A percentile compares a stretch with the other conserved stretches of the same genome.
phyloP scores from a whole-genome alignment of 352 stramenopile genomes.

The Phytophthora agathidicida region DNA sequence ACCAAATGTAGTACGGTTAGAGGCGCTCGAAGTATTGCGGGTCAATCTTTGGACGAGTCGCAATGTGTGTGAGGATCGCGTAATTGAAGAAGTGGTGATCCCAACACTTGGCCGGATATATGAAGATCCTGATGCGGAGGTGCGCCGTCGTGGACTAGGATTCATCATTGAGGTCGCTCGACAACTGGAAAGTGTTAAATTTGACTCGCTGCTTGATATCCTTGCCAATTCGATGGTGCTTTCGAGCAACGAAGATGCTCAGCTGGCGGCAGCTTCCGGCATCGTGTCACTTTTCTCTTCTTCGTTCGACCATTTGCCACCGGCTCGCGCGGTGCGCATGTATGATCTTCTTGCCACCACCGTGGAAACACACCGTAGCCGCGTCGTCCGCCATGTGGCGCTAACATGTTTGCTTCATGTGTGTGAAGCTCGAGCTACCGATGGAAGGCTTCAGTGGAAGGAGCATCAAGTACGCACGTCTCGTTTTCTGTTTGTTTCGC shows the following conservation, averaged over 20 bases:
- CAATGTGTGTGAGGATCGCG: conserved; percentile 83
- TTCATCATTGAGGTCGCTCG: conserved; percentile 75
- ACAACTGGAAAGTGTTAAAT: conserved; percentile 82
- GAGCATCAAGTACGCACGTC: conserved; percentile 70
- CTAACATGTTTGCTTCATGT: conserved; percentile 74
- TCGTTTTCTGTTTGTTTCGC: conserved; percentile 73
- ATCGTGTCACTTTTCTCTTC: conserved; percentile 81
- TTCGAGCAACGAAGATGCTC: conserved; percentile 71
- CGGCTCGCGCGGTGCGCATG: conserved; percentile 69
- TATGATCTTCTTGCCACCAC: conserved; percentile 78
- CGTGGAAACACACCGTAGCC: conserved; percentile 71
- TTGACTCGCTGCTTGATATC: conserved; percentile 81
- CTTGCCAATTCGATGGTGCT: conserved; percentile 70
- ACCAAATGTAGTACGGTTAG: conserved; percentile 56
- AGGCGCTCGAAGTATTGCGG: conserved; percentile 73
- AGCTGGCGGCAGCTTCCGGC: conserved; percentile 58
- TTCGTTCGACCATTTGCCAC: conserved; percentile 82
- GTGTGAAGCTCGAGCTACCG: conserved; percentile 62
- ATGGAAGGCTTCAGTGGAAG: conserved; percentile 74
- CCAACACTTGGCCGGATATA: conserved; percentile 73
- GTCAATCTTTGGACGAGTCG: conserved; percentile 78
- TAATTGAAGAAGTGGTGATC: conserved; percentile 86
- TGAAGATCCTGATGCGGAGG: conserved; percentile 63
- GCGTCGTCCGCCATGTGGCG: conserved; percentile 61
- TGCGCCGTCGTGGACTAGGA: conserved; percentile 63